Percentiles rank a stretch among this genome's conserved stretches.
Evolutionary conservation across 768 basidiomycete species (phyloP).

Genomic region (Terana coerulea): DNA sequence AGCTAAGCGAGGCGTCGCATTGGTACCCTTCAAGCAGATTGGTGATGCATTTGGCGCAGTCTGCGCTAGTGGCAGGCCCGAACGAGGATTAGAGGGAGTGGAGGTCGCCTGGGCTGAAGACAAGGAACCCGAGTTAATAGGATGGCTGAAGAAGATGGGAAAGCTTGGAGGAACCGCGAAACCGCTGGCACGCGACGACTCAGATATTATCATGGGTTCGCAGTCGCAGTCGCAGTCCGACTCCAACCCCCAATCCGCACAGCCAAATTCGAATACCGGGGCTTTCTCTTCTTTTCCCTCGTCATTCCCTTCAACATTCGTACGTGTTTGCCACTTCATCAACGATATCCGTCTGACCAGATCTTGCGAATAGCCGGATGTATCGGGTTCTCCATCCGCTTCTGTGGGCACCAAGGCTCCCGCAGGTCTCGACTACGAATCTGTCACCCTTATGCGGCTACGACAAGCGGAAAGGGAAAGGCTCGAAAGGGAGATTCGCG

Average conservation of each 20-base stretch:
- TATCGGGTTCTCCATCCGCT: constrained; percentile 9
- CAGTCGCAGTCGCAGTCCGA: background rate
- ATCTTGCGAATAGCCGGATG: constrained; percentile 17
- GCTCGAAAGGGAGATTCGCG: constrained; percentile 72
- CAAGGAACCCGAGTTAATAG: constrained; percentile 68
- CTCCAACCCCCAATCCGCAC: background rate
- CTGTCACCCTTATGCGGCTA: constrained; percentile 74
- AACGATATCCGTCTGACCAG: background rate
- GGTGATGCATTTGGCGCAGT: constrained; percentile 75
- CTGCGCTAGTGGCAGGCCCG: constrained; percentile 49
- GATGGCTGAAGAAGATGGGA: constrained; percentile 71
- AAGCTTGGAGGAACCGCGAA: constrained; percentile 39
- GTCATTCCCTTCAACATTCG: constrained; percentile 52
- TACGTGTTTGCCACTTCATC: constrained; percentile 27
- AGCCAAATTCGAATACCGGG: background rate
- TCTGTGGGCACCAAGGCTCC: constrained; percentile 16
- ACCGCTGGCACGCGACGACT: background rate
- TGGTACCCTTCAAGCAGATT: constrained; percentile 74
- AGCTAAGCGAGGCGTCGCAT: constrained; percentile 65
- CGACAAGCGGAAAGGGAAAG: constrained; percentile 77
- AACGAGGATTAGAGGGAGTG: constrained; percentile 53
- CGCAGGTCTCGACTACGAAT: constrained; percentile 68
- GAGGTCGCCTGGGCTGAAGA: constrained; percentile 74
- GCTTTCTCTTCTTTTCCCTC: constrained; percentile 49
- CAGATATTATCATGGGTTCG: constrained; percentile 1